Base-by-base conservation (phyloP, 257 asterid genomes). In the Przewalskia tangutica region DNA sequence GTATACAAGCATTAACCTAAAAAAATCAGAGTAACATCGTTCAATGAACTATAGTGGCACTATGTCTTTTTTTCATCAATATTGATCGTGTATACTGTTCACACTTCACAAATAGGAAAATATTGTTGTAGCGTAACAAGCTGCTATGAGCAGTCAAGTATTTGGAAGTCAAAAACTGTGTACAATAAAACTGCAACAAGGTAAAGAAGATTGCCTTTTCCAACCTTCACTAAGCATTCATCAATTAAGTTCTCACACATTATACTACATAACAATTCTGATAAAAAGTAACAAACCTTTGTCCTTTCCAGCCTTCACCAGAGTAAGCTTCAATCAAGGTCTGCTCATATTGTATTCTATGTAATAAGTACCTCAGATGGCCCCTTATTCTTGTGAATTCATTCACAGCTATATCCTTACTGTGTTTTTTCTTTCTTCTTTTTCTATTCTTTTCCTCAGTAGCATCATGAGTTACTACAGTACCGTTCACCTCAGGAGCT, bases 241-340 rank as follows among this genome's bases (percentile, higher is more conserved):
- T 44, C 46, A 80, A n/a, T 42, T 42, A 70, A 67, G 42, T 1
- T 40, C 53, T 27, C 79, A 73, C 60, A 20, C 36, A 71, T 20
- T 48, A 20, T 75, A 51, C 80, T 13, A 32, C 60, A 50, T 7
- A 75, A 4, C 2, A 51, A 51, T 7, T 75, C 62, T 50, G 23
- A 7, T 50, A 75, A 10, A 50, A 75, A 20, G 60, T 50, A 50
- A 82, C 92, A 23, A 77, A 96, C 99, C 99, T 96, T 86, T 91
- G 99, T 77, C 98, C 95, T 88, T 91, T 96, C 99, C 99, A 96
- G 82, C 99, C 99, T 90, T 96, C 99, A 81, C 94, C 95, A 60
- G 97, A 90, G 86, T 96, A 96, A 77, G 98, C 99, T 83, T 96
- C 98, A 84, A 93, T 96, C 82, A 93, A 88, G 85, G 85, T 94